phyloP scores from a whole-genome alignment of 345 rosid species.

The Lepidium africanum region DNA sequence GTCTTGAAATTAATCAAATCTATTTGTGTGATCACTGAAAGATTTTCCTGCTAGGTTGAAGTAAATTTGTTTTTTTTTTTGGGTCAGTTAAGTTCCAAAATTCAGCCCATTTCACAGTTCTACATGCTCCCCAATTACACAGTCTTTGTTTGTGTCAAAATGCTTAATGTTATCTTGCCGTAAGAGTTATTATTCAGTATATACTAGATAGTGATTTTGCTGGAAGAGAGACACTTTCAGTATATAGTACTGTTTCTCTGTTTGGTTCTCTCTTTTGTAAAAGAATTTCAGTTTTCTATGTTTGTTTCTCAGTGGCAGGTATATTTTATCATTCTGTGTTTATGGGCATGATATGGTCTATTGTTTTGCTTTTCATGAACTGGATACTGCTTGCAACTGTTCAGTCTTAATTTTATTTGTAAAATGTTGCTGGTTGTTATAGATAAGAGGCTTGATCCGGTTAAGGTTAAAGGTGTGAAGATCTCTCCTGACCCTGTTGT shows the following conservation, averaged over 20 bases:
- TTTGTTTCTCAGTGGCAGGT: not conserved
- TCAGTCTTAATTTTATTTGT: not conserved
- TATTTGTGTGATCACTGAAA: not conserved
- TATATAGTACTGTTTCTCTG: not conserved
- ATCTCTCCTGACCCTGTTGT: conserved; percentile 56
- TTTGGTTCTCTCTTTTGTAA: not conserved
- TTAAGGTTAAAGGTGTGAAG: conserved; percentile 40
- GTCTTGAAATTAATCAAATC: not conserved
- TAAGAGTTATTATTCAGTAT: not conserved
- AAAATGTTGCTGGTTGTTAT: not conserved
- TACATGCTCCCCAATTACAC: too few relatives aligned
- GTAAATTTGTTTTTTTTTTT: too few relatives aligned
- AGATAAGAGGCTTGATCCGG: conserved; percentile 40
- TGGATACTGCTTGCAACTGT: not conserved
- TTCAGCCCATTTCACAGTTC: not conserved
- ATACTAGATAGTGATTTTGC: not conserved
- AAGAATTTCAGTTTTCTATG: not conserved
- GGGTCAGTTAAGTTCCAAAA: not conserved
- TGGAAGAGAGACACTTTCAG: not conserved
- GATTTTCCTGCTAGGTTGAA: not conserved
- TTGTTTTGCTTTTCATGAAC: not conserved
- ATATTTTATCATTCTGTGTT: too few relatives aligned
- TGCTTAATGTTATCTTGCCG: too few relatives aligned
- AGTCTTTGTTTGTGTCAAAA: too few relatives aligned
- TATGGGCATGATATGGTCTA: not conserved